Base-by-base conservation (phyloP, 1,284 basidiomycete species). In the Boletus albobrunnescens region DNA sequence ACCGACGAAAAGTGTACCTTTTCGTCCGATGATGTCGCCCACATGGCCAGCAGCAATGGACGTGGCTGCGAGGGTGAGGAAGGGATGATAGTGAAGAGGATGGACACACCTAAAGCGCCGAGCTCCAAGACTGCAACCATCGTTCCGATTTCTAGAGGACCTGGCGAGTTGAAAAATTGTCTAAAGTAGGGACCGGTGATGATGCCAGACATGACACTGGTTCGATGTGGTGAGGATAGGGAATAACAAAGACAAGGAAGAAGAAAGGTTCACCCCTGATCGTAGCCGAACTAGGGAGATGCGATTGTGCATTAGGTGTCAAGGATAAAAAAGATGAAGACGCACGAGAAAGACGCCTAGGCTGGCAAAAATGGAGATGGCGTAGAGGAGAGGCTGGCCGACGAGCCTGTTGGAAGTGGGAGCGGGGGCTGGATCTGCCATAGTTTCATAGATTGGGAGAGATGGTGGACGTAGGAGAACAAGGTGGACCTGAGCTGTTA, bases 51-150 rank as follows among this genome's bases (percentile, higher is more conserved):
- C 90, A 17, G 91, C 84, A 43, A 98, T 71, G 10, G 94, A 95
- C 0, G 94, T 97, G 49, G 88, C 91, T 94, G 57, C 2, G 45
- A 20, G 39, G 31, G 36, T 44, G 38, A 57, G 53, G 11, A 40
- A 22, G 20, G 35, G n/a, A 43, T 16, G 44, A 19, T 3, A 14
- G 19, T 17, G 17, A 22, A 40, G 16, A 14, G 37, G 24, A 32
- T 14, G 46, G 28, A 71, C 81, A 50, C 63, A 91, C 91, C 79
- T 67, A 95, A 86, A 23, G 94, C 94, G 37, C 94, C 94, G 36
- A 98, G 80, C 70, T 98, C 94, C 22, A 93, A 71, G 3, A 93
- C 84, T 17, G 93, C 91, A 24, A 95, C 94, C 88, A 96, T 94
- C 14, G 90, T 94, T 20, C 89, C 86, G 20, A 84, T 67, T 59